phyloP scores from a whole-genome alignment of 129 eudicot genomes.

The Dittrichia graveolens region DNA sequence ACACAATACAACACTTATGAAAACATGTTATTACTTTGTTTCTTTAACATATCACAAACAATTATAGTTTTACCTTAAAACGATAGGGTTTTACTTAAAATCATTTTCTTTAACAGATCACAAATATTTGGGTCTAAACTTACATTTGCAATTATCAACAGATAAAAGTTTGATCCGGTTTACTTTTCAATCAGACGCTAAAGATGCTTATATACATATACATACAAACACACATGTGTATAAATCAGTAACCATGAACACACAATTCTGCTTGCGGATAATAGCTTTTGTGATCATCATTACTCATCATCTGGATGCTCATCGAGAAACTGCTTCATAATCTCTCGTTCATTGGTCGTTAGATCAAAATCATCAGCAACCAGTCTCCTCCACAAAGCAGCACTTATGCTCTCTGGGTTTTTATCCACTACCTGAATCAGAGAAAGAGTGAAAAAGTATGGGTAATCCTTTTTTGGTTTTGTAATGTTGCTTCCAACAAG shows the following conservation, averaged over 20 bases:
- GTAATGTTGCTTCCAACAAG: neutral
- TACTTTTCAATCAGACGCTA: too few relatives aligned
- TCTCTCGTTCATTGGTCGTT: slow-evolving; percentile 59
- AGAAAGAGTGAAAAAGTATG: slow-evolving; percentile 5
- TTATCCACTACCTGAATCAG: slow-evolving; percentile 61
- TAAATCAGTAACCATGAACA: slow-evolving; percentile 6
- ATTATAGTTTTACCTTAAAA: too few relatives aligned
- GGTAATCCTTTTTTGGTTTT: neutral
- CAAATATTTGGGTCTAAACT: too few relatives aligned
- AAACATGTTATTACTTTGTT: too few relatives aligned
- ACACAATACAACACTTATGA: too few relatives aligned
- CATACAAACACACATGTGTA: neutral
- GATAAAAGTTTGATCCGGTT: too few relatives aligned
- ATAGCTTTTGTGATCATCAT: neutral
- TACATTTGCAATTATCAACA: too few relatives aligned
- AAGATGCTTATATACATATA: neutral
- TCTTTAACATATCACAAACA: too few relatives aligned
- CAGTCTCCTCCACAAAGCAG: slow-evolving; percentile 64
- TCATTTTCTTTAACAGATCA: too few relatives aligned
- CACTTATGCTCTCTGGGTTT: slow-evolving; percentile 55
- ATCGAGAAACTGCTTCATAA: slow-evolving; percentile 66
- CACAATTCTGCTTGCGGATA: slow-evolving; percentile 13
- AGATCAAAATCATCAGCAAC: slow-evolving; percentile 68
- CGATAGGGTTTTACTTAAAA: too few relatives aligned
- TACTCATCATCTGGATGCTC: slow-evolving; percentile 55